Evolutionary conservation across 345 rosid genomes (phyloP).

Genomic region (Eucalyptus fibrosa): DNA sequence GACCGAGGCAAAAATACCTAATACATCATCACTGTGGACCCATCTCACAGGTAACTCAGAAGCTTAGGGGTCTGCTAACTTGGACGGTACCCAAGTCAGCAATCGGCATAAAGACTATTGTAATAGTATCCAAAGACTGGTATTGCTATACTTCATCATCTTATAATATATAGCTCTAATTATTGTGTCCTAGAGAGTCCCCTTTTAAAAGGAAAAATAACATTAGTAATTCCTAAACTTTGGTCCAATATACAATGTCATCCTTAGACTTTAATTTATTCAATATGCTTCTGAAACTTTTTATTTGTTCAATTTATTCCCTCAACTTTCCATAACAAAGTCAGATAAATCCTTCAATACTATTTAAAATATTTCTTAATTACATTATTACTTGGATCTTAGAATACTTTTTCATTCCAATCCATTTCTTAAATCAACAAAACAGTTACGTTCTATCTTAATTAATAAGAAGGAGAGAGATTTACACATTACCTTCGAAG

Average conservation of each 20-base stretch:
- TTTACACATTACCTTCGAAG: no score
- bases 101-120: neutral
- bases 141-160: neutral
- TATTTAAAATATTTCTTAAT: no score
- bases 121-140: neutral
- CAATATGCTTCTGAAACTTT: neutral
- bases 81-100: neutral
- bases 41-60: neutral
- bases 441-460: accelerated
- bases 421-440: no score
- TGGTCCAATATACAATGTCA: neutral
- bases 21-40: neutral
- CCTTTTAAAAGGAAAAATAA: neutral
- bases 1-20: neutral
- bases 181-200: neutral
- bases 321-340: no score
- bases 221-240: neutral
- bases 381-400: no score
- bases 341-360: no score
- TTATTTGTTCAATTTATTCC: no score
- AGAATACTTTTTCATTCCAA: no score
- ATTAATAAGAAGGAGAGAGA: no score
- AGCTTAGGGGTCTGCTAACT: neutral
- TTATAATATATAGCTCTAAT: no score
- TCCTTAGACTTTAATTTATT: neutral